Conservation (phyloP, 306 rosid species). For the Hippophae tibetana region DNA sequence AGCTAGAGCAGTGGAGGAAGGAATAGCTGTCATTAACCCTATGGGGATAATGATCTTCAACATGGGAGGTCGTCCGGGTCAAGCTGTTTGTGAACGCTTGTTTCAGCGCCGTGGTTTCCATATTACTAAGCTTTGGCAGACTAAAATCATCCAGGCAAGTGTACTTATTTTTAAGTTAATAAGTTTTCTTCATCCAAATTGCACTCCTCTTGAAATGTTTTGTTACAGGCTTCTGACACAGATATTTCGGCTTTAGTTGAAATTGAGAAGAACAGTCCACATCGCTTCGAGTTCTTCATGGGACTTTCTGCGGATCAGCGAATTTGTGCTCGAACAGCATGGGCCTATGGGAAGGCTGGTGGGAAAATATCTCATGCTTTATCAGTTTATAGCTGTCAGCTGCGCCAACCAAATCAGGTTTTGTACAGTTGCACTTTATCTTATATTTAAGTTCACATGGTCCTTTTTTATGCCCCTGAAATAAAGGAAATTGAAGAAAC, state of each 20-base stretch:
- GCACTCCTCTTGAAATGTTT: constrained; percentile 23
- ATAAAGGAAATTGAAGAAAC: constrained; percentile 5
- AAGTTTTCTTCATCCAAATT: constrained; percentile 13
- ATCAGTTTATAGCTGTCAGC: constrained; percentile 94
- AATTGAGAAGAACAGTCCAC: constrained; percentile 96
- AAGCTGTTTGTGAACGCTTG: constrained; percentile 79
- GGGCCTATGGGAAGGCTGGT: constrained; percentile 89
- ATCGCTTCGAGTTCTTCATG: constrained; percentile 99
- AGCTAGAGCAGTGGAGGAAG: constrained; percentile 99
- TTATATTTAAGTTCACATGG: constrained; percentile 16
- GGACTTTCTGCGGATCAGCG: constrained; percentile 96
- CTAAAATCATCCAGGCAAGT: constrained; percentile 87
- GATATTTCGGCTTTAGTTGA: constrained; percentile 94
- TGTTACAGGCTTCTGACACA: constrained; percentile 78
- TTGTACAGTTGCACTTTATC: constrained; percentile 12
- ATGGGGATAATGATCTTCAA: constrained; percentile 89
- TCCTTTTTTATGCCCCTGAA: constrained; percentile 13
- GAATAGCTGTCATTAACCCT: constrained; percentile 81
- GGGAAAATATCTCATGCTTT: constrained; percentile 91
- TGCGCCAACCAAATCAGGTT: constrained; percentile 93
- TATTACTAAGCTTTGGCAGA: constrained; percentile 90
- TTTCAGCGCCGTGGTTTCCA: constrained; percentile 91
- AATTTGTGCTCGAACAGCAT: constrained; percentile 93
- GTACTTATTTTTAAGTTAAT: constrained; percentile 12
- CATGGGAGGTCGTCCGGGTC: constrained; percentile 99